A percentile compares a stretch with the other conserved stretches of the same genome.
Conservation (phyloP, 768 basidiomycete species). For the Tricholomella constricta region DNA sequence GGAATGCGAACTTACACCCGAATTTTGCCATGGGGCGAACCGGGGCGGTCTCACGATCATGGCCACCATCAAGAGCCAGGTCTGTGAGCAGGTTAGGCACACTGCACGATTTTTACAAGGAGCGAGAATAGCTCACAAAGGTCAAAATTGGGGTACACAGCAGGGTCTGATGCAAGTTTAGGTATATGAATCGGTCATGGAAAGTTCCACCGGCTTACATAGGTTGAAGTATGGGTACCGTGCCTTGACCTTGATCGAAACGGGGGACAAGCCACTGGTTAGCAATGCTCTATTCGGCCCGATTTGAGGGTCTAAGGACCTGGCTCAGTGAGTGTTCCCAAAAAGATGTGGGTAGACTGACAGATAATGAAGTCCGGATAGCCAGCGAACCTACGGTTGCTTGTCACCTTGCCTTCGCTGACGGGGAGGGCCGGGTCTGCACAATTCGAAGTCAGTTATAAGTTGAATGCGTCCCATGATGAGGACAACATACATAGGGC, state of each 20-base stretch:
- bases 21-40: not conserved
- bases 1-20: constrained; percentile 8
- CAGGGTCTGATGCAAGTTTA: constrained; percentile 29
- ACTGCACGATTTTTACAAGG: not conserved
- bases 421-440: not conserved
- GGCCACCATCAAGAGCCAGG: not conserved
- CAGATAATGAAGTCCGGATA: constrained; percentile 34
- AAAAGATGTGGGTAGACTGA: constrained; percentile 19
- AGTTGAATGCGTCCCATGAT: not conserved
- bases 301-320: constrained; percentile 1
- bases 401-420: not conserved
- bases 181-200: not conserved
- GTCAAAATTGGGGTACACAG: constrained; percentile 32
- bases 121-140: constrained; percentile 19
- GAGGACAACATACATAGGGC: constrained; percentile 31
- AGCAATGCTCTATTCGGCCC: not conserved
- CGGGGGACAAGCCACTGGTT: not conserved
- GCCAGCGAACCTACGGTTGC: not conserved
- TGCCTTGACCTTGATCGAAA: not conserved
- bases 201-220: constrained; percentile 3
- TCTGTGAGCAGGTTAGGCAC: not conserved
- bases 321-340: not conserved
- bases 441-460: not conserved
- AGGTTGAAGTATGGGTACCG: constrained; percentile 7
- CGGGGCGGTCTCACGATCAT: not conserved